Evolutionary conservation across 2,329 filamentous ascomycete genomes (phyloP).

Genomic region (Neofusicoccum umdonicola): DNA sequence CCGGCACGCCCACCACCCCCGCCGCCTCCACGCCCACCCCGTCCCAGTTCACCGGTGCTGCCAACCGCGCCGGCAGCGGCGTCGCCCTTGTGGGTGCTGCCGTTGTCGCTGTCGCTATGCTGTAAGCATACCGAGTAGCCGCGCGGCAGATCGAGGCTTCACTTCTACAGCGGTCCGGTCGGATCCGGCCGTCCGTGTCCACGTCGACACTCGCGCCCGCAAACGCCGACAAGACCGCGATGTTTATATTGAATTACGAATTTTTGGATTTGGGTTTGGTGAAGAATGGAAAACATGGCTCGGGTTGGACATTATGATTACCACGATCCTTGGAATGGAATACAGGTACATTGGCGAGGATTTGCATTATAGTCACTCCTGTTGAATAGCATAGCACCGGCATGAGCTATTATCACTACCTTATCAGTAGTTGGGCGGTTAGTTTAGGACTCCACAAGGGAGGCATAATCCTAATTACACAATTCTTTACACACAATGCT

Average conservation of each 20-base stretch:
- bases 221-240: neutral
- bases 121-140: neutral
- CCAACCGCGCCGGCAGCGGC: slow-evolving; percentile 5
- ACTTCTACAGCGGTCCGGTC: neutral
- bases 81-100: slow-evolving; percentile 11
- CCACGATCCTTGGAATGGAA: neutral
- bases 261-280: neutral
- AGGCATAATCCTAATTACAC: slow-evolving; percentile 10
- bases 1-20: slow-evolving; percentile 19
- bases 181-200: neutral
- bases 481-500: neutral
- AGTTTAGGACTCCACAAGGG: neutral
- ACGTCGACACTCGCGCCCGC: neutral
- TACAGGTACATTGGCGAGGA: neutral
- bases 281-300: neutral
- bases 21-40: slow-evolving; percentile 21
- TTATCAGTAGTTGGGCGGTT: neutral
- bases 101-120: slow-evolving; percentile 13
- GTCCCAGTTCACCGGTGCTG: slow-evolving; percentile 14
- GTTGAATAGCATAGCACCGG: slow-evolving; percentile 6
- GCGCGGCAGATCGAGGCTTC: neutral
- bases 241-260: slow-evolving; percentile 5
- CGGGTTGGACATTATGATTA: neutral
- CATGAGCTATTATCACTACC: neutral
- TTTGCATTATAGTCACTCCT: neutral